These are phyloP conservation scores for Ganoderma boninense DNA, from an alignment of 1,284 basidiomycete genomes.

Conservation along the genomic window DNA sequence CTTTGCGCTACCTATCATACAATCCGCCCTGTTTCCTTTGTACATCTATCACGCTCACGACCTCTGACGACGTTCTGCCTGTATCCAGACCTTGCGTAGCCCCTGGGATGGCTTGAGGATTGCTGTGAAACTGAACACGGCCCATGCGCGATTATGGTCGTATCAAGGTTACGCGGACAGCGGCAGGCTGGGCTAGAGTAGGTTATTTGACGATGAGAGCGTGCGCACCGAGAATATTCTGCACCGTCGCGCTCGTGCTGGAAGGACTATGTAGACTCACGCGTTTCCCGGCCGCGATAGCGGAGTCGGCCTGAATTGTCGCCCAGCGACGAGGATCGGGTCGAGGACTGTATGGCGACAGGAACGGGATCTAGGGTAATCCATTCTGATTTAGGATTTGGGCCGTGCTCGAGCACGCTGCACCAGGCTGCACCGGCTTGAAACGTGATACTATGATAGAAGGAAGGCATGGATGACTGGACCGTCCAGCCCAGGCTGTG, in stretches of 20 bases:
- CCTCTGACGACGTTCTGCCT: constrained; percentile 23
- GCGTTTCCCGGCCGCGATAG: background rate
- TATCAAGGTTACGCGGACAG: background rate
- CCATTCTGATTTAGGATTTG: background rate
- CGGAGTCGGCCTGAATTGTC: background rate
- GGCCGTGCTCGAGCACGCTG: background rate
- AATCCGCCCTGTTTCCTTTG: background rate
- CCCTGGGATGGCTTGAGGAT: constrained; percentile 4
- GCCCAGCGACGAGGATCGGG: background rate
- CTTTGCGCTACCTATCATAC: background rate
- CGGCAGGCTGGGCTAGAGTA: background rate
- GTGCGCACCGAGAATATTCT: background rate
- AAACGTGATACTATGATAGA: background rate
- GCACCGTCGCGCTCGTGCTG: background rate
- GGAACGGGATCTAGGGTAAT: background rate
- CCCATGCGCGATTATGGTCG: background rate
- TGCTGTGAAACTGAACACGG: background rate
- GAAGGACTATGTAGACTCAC: background rate
- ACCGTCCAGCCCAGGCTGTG: background rate
- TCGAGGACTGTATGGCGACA: background rate
- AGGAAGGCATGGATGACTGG: background rate
- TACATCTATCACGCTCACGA: constrained; percentile 23
- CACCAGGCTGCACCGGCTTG: background rate
- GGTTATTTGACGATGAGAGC: background rate
- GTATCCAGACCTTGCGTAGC: constrained; percentile 15